phyloP scores from a whole-genome alignment of 805 yeast genomes.

The Priceomyces melissophilus region DNA sequence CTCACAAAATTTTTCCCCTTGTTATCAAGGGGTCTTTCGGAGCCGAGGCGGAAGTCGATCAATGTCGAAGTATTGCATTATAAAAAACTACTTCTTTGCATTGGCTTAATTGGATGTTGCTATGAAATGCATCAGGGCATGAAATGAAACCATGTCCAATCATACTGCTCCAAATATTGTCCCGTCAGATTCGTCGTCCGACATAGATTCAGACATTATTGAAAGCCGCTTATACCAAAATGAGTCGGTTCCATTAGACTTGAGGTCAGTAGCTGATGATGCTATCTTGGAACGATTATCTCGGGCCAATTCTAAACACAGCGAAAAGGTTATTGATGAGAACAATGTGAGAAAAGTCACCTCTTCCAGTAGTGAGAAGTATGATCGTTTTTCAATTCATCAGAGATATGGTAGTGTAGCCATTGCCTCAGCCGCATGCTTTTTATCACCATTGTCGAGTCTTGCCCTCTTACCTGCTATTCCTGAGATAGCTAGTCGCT shows the following conservation, averaged over 20 bases:
- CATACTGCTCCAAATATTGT: not conserved
- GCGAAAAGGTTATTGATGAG: not conserved
- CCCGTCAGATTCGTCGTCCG: not conserved
- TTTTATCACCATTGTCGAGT: conserved; percentile 43
- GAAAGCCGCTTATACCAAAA: conserved; percentile 5
- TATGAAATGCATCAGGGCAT: too few relatives aligned
- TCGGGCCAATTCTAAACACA: conserved; percentile 14
- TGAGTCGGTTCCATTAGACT: conserved; percentile 15
- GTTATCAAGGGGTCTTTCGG: too few relatives aligned
- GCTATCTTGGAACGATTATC: conserved; percentile 18
- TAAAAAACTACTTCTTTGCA: too few relatives aligned
- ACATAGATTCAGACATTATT: not conserved
- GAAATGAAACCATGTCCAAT: too few relatives aligned
- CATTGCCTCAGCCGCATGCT: conserved; percentile 25
- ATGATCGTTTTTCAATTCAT: conserved; percentile 2
- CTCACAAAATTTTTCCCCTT: too few relatives aligned
- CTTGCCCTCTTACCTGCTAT: conserved; percentile 52
- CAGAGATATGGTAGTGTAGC: conserved; percentile 6
- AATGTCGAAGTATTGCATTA: too few relatives aligned
- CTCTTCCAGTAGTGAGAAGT: not conserved
- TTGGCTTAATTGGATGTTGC: too few relatives aligned
- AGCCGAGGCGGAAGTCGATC: too few relatives aligned
- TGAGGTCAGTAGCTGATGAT: conserved; percentile 15
- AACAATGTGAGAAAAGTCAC: not conserved
- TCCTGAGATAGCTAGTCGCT: conserved; percentile 43